Evolutionary conservation across 2,329 filamentous ascomycete species (phyloP).

Genomic region (Dichotomopilus funicola): DNA sequence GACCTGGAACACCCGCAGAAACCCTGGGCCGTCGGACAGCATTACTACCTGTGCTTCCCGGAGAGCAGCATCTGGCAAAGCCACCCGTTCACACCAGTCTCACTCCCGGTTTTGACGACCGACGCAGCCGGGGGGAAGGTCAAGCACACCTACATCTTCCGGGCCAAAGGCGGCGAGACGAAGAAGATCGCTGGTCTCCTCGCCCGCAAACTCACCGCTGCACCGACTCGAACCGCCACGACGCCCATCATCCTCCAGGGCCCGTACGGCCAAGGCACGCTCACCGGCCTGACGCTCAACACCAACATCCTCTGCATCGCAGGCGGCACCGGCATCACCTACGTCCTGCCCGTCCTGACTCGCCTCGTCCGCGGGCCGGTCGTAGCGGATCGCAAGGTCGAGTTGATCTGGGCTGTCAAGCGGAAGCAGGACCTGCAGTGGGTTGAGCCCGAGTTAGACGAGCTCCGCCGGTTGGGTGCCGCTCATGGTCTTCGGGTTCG

Average conservation of each 20-base stretch:
- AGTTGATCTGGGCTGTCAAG: conserved; percentile 61
- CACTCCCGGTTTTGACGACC: conserved; percentile 35
- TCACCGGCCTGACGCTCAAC: conserved; percentile 35
- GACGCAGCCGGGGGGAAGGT: conserved; percentile 33
- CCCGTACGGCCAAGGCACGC: conserved; percentile 52
- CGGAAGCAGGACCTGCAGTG: conserved; percentile 49
- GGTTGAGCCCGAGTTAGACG: conserved; percentile 50
- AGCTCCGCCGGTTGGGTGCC: conserved; percentile 35
- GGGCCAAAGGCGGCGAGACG: conserved; percentile 55
- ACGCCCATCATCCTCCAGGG: conserved; percentile 56
- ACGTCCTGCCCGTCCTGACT: conserved; percentile 47
- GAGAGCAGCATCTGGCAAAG: conserved; percentile 64
- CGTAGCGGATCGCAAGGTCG: conserved; percentile 39
- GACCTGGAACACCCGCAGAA: conserved; percentile 58
- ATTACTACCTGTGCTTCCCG: conserved; percentile 65
- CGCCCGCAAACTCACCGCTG: conserved; percentile 28
- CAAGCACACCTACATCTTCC: conserved; percentile 50
- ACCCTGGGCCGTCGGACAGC: conserved; percentile 60
- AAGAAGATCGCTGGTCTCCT: conserved; percentile 44
- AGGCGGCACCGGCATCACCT: conserved; percentile 54
- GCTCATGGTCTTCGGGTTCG: conserved; percentile 42
- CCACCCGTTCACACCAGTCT: conserved; percentile 63
- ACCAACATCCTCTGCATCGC: conserved; percentile 48
- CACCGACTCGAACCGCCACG: conserved; percentile 20
- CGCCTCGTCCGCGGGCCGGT: conserved; percentile 27